Evolutionary conservation across 140 eudicot genomes (phyloP), one percentile per base, ranked within the genome.

Genomic region (Oenanthe javanica): DNA sequence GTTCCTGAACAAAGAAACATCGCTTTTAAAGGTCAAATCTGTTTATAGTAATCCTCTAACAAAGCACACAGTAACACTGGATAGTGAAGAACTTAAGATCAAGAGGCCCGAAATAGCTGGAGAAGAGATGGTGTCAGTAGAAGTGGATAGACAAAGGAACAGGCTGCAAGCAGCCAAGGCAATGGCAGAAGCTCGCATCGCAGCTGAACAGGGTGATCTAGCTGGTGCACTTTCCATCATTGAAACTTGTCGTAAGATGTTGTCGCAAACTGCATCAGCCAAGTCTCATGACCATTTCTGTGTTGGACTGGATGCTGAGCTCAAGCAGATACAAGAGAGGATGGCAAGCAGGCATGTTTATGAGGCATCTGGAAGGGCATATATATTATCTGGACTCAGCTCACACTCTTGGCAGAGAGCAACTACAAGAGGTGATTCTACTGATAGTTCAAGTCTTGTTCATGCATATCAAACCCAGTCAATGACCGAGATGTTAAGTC

Each of bases 321-420:
- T 71, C 5, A 40, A 42, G 76, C 50, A 42, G 49, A 71, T 71
- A 50, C 76, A 71, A 71, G 76, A 71, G 50, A 83, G 89, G 84
- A 86, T 88, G 89, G 82, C 84, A 6, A 88, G 57, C 55, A 77
- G 82, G 21, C 89, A 75, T 8, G 80, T 80, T 6, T 88, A 88
- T 45, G 89, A 86, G 81, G 72, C 86, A 23, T 83, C 92, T 6
- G 92, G 92, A 2, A 79, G 89, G 81, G 92, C 92, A 38, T 88
- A 86, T 75, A 86, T 86, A 27, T 67, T 88, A 78, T 88, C 92
- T 6, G 92, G 89, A 57, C 66, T 88, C 80, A 88, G 89, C 75
- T 88, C 92, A 46, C 92, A 86, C 46, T 88, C 92, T n/a, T 88
- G 86, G 89, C 92, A 88, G 80, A 86, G 92, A 52, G 92, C 92